Conservation (phyloP, 2,329 filamentous ascomycete species). For the Diaporthe caulivora region DNA sequence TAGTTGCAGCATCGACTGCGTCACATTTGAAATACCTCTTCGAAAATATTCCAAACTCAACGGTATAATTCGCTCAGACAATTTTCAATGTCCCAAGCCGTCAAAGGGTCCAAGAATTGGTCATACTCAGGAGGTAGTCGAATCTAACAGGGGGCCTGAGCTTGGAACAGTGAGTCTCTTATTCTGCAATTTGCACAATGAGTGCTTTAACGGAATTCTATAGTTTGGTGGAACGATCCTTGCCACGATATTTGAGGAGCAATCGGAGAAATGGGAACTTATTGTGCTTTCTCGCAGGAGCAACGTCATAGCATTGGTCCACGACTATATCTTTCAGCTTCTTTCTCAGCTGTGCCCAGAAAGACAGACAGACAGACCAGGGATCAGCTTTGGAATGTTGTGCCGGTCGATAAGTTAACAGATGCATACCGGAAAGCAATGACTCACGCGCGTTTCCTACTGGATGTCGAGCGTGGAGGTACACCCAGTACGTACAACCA, state of each 20-base stretch:
- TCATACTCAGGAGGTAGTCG: slow-evolving; percentile 59
- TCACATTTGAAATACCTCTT: slow-evolving; percentile 31
- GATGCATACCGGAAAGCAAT: slow-evolving; percentile 61
- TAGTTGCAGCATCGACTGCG: too few species aligned
- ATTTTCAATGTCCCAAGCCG: slow-evolving; percentile 40
- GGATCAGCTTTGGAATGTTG: slow-evolving; percentile 53
- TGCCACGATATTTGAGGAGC: slow-evolving; percentile 61
- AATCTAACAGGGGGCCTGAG: slow-evolving; percentile 63
- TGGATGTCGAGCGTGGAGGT: slow-evolving; percentile 62
- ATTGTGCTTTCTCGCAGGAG: slow-evolving; percentile 63
- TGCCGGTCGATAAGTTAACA: slow-evolving; percentile 61
- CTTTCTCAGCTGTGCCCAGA: slow-evolving; percentile 58
- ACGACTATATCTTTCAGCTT: slow-evolving; percentile 62
- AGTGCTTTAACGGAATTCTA: slow-evolving; percentile 48
- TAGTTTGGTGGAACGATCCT: slow-evolving; percentile 58
- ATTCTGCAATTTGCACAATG: too few species aligned
- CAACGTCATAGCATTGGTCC: slow-evolving; percentile 62
- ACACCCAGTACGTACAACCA: slow-evolving; percentile 64
- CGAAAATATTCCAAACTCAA: slow-evolving; percentile 30
- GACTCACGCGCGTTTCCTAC: slow-evolving; percentile 62
- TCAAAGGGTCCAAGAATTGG: slow-evolving; percentile 52
- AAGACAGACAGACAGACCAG: slow-evolving; percentile 58
- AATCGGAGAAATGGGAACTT: slow-evolving; percentile 65
- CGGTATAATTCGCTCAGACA: slow-evolving; percentile 46
- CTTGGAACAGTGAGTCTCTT: slow-evolving; percentile 66